Evolutionary conservation across 202 grass and related monocot species (phyloP).

Genomic region (Schoenoplectus triqueter): DNA sequence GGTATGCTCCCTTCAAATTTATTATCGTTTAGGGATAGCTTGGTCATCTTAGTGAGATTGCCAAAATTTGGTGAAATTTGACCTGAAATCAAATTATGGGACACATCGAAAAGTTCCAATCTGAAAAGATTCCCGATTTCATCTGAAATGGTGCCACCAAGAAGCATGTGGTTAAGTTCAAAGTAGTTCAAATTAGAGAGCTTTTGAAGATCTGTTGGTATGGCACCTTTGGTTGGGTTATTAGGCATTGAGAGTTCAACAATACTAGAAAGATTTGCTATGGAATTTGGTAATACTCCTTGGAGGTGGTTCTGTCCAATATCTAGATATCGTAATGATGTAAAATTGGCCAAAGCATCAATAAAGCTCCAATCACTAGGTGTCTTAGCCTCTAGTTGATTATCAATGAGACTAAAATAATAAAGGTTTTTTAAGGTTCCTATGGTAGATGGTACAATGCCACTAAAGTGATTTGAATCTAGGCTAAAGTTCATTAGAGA

Average conservation of each 20-base stretch:
- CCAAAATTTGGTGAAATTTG: not conserved
- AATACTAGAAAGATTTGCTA: not conserved
- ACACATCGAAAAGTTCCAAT: not conserved
- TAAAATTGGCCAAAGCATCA: constrained; percentile 30
- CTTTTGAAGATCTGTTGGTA: not conserved
- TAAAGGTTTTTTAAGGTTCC: not conserved
- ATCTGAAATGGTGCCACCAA: not conserved
- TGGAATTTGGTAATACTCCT: not conserved
- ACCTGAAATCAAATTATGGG: not conserved
- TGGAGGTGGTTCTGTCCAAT: not conserved
- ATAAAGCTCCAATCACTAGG: constrained; percentile 45
- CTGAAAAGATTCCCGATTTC: not conserved
- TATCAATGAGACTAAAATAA: constrained; percentile 8
- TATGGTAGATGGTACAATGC: constrained; percentile 21
- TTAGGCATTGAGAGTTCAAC: not conserved
- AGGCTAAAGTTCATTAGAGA: not conserved
- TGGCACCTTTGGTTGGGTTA: not conserved
- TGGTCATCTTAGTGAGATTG: not conserved
- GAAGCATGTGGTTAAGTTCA: not conserved
- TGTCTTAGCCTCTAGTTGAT: constrained; percentile 42
- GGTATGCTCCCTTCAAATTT: not conserved
- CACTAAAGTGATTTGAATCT: constrained; percentile 13
- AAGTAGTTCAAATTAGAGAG: not conserved
- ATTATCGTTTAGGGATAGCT: not conserved
- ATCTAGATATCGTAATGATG: not conserved